Evolutionary conservation across 2,329 filamentous ascomycete genomes (phyloP).

Genomic region (Chrysoporthe cubensis): DNA sequence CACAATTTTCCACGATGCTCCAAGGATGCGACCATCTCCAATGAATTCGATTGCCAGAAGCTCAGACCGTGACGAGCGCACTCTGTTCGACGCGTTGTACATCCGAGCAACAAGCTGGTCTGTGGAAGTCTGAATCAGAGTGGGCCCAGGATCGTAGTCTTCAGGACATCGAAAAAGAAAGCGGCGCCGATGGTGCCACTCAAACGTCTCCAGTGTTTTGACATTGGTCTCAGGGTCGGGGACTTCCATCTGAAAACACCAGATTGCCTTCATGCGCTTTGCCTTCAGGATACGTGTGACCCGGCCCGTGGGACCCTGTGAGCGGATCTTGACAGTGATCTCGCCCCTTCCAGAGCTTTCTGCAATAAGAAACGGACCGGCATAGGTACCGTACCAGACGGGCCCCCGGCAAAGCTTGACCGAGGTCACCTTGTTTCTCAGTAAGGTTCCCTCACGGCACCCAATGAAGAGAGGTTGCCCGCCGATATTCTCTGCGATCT

Average conservation of each 20-base stretch:
- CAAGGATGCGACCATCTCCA: neutral
- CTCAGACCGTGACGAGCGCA: neutral
- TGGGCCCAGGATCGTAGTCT: neutral
- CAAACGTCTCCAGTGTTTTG: constrained; percentile 9
- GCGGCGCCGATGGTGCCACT: constrained; percentile 1
- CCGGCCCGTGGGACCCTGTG: neutral
- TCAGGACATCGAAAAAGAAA: neutral
- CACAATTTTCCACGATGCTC: constrained; percentile 20
- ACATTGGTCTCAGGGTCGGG: neutral
- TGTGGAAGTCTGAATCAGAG: constrained; percentile 11
- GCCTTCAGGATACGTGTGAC: neutral
- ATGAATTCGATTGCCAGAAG: constrained; percentile 3
- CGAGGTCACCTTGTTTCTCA: constrained; percentile 2
- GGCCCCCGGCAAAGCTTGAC: constrained; percentile 14
- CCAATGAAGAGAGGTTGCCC: constrained; percentile 13
- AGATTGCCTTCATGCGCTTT: neutral
- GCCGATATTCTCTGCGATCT: neutral
- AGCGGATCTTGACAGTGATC: neutral
- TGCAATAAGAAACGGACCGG: constrained; percentile 15
- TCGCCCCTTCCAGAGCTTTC: neutral
- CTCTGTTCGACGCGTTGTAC: neutral
- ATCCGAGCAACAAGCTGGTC: constrained; percentile 10
- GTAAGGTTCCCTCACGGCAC: neutral
- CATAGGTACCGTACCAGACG: constrained; percentile 17
- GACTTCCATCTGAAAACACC: constrained; percentile 8